A percentile compares a stretch with the other conserved stretches of the same genome.
Evolutionary conservation across 208 protist genomes (phyloP).

Genomic region (Leptomonas seymouri): DNA sequence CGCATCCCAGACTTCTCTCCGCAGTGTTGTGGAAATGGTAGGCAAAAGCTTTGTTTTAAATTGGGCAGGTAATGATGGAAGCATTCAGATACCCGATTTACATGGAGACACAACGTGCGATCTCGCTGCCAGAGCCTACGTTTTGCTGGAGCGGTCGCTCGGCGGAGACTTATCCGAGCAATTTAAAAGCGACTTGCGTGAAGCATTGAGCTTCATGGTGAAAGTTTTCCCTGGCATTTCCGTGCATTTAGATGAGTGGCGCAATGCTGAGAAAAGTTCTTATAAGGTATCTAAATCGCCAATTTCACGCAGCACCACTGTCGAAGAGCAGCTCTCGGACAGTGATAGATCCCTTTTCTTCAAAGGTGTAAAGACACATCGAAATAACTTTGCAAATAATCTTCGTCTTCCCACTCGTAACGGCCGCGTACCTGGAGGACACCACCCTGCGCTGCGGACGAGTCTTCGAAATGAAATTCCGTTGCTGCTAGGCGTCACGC

Average conservation of each 20-base stretch:
- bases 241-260: slow-evolving; percentile 34
- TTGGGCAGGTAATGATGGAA: slow-evolving; percentile 23
- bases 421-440: slow-evolving; percentile 35
- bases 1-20: slow-evolving; percentile 9
- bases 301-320: not conserved
- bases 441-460: slow-evolving; percentile 27
- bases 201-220: slow-evolving; percentile 29
- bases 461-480: slow-evolving; percentile 74
- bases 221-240: slow-evolving; percentile 31
- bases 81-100: slow-evolving; percentile 32
- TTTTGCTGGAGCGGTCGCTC: slow-evolving; percentile 17
- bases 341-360: slow-evolving; percentile 45
- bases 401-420: slow-evolving; percentile 48
- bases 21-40: slow-evolving; percentile 14
- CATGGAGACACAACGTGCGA: slow-evolving; percentile 27
- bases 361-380: slow-evolving; percentile 30
- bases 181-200: slow-evolving; percentile 25
- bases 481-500: slow-evolving; percentile 45
- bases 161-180: not conserved
- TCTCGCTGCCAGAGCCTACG: slow-evolving; percentile 37
- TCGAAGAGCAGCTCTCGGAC: slow-evolving; percentile 21
- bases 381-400: slow-evolving; percentile 13
- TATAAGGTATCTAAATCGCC: not conserved
- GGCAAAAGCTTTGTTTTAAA: slow-evolving; percentile 33
- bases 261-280: not conserved